Conservation (phyloP, 371 early-diverging fungal genomes). For the Mortierella sp. region DNA sequence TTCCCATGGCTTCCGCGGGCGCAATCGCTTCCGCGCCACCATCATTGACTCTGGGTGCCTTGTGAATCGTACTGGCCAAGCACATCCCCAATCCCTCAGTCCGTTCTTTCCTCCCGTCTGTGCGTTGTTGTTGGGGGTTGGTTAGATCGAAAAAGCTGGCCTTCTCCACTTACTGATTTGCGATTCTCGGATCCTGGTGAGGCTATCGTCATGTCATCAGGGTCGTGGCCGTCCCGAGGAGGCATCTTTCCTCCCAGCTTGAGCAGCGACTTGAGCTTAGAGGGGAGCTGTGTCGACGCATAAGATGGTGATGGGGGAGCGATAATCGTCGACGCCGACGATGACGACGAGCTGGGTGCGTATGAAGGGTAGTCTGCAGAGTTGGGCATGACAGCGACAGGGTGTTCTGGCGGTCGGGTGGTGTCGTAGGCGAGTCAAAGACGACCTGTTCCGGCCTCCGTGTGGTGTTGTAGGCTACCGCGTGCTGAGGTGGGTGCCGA, state of each 20-base stretch:
- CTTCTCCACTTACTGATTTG: conserved; percentile 21
- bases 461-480: no score
- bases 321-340: conserved; percentile 45
- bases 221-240: not conserved
- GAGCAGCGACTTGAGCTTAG: conserved; percentile 40
- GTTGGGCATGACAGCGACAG: conserved; percentile 26
- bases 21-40: no score
- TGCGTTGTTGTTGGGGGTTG: not conserved
- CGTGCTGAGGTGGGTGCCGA: no score
- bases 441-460: no score
- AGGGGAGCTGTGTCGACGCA: conserved; percentile 25
- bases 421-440: no score
- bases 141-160: not conserved
- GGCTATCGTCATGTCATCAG: not conserved
- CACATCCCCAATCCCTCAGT: no score
- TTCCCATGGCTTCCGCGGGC: no score
- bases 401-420: not conserved
- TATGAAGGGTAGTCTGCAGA: conserved; percentile 18
- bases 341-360: conserved; percentile 38
- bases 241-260: conserved; percentile 14
- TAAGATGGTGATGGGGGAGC: conserved; percentile 43
- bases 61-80: no score
- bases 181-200: conserved; percentile 3
- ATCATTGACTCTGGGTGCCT: no score
- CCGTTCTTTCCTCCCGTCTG: not conserved